Evolutionary conservation across 805 yeast species (phyloP).

Genomic region (Sugiyamaella lignohabitans): DNA sequence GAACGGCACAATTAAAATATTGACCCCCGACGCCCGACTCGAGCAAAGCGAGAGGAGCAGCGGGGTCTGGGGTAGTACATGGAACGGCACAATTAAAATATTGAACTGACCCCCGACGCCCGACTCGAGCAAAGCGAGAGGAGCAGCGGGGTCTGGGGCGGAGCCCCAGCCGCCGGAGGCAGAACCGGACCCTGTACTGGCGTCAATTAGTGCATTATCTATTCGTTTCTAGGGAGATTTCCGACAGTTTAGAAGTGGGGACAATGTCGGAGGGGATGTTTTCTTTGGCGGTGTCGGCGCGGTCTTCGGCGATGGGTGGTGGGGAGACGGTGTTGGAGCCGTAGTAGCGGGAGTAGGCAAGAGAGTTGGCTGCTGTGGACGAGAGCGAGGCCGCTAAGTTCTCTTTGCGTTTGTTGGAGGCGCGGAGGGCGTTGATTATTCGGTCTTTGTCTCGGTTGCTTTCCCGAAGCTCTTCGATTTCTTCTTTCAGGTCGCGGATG

Average conservation of each 20-base stretch:
- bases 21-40: too few relatives aligned
- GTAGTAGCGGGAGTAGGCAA: not conserved
- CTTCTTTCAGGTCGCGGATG: conserved; percentile 58
- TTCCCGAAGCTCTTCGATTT: conserved; percentile 57
- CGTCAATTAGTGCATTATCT: too few relatives aligned
- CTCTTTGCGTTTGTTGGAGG: conserved; percentile 55
- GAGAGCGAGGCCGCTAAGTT: conserved; percentile 15
- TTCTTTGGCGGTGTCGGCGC: not conserved
- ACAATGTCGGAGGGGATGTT: not conserved
- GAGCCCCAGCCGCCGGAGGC: conserved; percentile 1
- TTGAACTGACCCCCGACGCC: too few relatives aligned
- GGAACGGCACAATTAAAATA: too few relatives aligned
- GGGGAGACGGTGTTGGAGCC: conserved; percentile 1
- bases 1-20: too few relatives aligned
- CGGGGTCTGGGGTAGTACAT: too few relatives aligned
- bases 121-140: too few relatives aligned
- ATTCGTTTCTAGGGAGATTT: too few relatives aligned
- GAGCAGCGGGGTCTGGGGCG: not conserved
- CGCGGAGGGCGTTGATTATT: conserved; percentile 65
- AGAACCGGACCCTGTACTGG: too few relatives aligned
- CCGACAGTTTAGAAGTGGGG: not conserved
- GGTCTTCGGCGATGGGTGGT: not conserved
- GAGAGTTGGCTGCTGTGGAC: not conserved
- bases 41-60: too few relatives aligned
- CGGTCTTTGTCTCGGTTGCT: conserved; percentile 67